Evolutionary conservation across 768 basidiomycete genomes (phyloP), one percentile per base, ranked within the genome.

Genomic region (Leucosporidium creatinivorum): DNA sequence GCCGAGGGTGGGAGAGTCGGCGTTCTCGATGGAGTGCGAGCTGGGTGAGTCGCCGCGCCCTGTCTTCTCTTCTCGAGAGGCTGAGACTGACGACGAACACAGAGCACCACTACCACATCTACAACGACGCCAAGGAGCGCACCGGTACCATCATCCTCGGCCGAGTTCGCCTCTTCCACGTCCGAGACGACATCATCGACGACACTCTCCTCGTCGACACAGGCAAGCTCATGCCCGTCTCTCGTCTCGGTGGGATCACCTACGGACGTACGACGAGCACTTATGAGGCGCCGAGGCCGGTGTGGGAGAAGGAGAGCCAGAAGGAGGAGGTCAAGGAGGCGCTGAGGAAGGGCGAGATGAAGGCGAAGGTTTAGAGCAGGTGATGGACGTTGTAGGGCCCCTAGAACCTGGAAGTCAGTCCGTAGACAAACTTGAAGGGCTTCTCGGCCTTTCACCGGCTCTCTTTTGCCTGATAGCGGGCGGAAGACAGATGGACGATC

Each of bases 171-270:
- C 70, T 72, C 25, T 77, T 80, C 62, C 80, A 80, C 60, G 72
- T 76, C 51, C 75, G 70, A n/a, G 31, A 55, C 13, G 66, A 72
- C 59, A 31, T 73, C 28, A 62, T 75, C 59, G 73, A 75, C 56
- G 74, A 64, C 9, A 36, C 31, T 36, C 59, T 73, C 62, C 30
- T 70, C 31, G 56, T 72, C 48, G 68, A 69, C 52, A 66, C 65
- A 62, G 54, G 30, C n/a, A 73, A 76, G 58, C 65, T 78, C 15
- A 69, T 71, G 55, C 75, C 77, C 2, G 73, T 80, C 1, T 73
- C 73, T 0, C 80, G 87, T 52, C 77, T 89, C 44, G 86, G 84
- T 44, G 86, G 83, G 15, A 79, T 78, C 39, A 80, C 79, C 56
- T 88, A 86, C 75, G 81, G 81, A 8, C 77, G 82, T 50, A 71